These are phyloP conservation scores for Talaromyces wortmannii DNA, from an alignment of 495 filamentous ascomycete genomes.

Conservation along the genomic window DNA sequence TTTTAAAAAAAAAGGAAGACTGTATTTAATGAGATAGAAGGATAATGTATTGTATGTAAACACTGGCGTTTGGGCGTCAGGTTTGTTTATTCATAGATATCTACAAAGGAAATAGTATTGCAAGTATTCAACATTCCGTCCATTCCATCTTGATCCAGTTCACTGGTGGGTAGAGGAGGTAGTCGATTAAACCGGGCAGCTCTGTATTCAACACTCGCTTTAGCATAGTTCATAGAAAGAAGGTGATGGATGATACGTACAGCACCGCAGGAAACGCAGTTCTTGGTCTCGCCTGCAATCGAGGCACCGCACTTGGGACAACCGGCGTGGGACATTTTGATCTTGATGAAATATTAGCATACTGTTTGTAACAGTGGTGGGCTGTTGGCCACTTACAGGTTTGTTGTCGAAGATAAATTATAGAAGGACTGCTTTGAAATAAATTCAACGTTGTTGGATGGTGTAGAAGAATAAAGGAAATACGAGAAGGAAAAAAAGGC, in stretches of 20 bases:
- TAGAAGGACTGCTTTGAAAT: too few species aligned
- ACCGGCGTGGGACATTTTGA: conserved; percentile 11
- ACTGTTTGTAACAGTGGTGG: too few species aligned
- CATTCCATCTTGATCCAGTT: neutral
- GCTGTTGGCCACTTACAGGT: too few species aligned
- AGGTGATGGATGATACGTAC: conserved; percentile 10
- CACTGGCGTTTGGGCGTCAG: too few species aligned
- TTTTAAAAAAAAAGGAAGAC: neutral
- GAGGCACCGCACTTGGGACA: conserved; percentile 27
- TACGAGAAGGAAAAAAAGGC: too few species aligned
- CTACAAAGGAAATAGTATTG: too few species aligned
- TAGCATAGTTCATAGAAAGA: neutral
- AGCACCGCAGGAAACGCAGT: conserved; percentile 24
- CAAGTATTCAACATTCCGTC: neutral
- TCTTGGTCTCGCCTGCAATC: conserved; percentile 23
- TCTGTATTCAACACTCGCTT: conserved; percentile 8
- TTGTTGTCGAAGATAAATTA: too few species aligned
- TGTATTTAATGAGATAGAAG: too few species aligned
- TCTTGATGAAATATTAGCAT: neutral
- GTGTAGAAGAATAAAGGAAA: too few species aligned
- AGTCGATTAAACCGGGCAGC: conserved; percentile 18
- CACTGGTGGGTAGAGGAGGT: neutral
- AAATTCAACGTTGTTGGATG: too few species aligned
- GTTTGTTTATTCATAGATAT: too few species aligned
- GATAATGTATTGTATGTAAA: too few species aligned